These are phyloP conservation scores for Pisolithus marmoratus DNA, from an alignment of 768 basidiomycete species.

Conservation along the genomic window DNA sequence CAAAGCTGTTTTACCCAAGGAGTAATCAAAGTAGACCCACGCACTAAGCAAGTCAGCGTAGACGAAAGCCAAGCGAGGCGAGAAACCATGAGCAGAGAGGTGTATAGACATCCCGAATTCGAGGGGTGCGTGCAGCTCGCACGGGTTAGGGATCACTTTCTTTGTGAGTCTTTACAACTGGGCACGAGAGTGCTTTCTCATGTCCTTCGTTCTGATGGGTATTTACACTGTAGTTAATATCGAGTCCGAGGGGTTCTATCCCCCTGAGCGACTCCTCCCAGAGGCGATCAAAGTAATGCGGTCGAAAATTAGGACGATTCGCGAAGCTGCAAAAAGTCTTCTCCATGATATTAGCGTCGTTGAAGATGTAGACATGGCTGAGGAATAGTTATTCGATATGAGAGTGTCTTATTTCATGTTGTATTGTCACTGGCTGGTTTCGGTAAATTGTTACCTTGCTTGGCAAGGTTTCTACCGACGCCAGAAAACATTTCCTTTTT, in stretches of 20 bases:
- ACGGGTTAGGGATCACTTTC: constrained; percentile 86
- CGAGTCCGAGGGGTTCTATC: constrained; percentile 87
- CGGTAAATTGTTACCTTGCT: background rate
- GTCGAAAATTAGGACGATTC: constrained; percentile 61
- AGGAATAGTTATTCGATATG: constrained; percentile 17
- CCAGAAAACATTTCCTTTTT: too few species aligned
- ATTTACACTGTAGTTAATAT: constrained; percentile 57
- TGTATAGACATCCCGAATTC: constrained; percentile 88
- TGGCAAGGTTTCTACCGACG: too few species aligned
- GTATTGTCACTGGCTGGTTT: background rate
- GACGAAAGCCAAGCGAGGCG: constrained; percentile 63
- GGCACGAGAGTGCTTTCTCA: background rate
- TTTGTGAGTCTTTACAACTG: constrained; percentile 56
- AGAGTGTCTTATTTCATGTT: background rate
- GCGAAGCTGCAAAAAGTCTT: constrained; percentile 54
- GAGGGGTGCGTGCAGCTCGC: constrained; percentile 75
- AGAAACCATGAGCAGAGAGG: constrained; percentile 90
- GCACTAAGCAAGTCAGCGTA: constrained; percentile 55
- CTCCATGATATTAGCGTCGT: constrained; percentile 34
- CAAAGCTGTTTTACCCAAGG: constrained; percentile 82
- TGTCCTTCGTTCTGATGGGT: background rate
- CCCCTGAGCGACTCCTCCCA: constrained; percentile 74
- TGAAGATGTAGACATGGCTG: constrained; percentile 53
- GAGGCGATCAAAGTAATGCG: constrained; percentile 82
- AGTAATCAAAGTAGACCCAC: constrained; percentile 60